Evolutionary conservation across 306 rosid species (phyloP).

Genomic region (Oxytropis ochrocephala): DNA sequence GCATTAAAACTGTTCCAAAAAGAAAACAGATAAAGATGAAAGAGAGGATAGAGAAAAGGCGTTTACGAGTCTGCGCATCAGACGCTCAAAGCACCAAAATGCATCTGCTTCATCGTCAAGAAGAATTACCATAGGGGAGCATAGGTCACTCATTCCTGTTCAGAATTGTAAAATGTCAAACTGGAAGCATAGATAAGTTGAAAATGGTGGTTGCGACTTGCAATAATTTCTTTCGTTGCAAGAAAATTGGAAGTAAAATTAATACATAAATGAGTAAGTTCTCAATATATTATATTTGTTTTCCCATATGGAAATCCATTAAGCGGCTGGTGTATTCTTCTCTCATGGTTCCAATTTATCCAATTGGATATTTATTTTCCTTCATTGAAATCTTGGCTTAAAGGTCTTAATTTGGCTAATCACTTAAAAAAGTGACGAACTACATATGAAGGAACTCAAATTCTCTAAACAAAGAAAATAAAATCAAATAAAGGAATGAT

Average conservation of each 20-base stretch:
- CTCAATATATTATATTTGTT: not conserved
- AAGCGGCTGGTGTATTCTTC: not conserved
- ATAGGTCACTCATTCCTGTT: constrained; percentile 98
- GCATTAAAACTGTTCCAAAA: not conserved
- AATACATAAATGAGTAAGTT: not conserved
- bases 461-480: not conserved
- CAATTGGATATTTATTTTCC: not conserved
- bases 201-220: not conserved
- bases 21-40: not conserved
- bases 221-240: not conserved
- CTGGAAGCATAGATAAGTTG: constrained; percentile 14
- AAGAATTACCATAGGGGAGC: constrained; percentile 97
- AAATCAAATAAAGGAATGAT: not conserved
- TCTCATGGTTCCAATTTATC: not conserved
- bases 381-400: not conserved
- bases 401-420: not conserved
- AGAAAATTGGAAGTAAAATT: not conserved
- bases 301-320: not conserved
- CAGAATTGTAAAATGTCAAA: constrained; percentile 29
- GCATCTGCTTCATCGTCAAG: constrained; percentile 98
- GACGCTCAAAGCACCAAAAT: constrained; percentile 98
- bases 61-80: constrained; percentile 96
- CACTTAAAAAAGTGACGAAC: not conserved
- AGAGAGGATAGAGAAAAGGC: constrained; percentile 12
- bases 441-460: not conserved